A percentile compares a stretch with the other conserved stretches of the same genome.
Evolutionary conservation across 2,329 filamentous ascomycete species (phyloP).

Genomic region (Venturia asperata): DNA sequence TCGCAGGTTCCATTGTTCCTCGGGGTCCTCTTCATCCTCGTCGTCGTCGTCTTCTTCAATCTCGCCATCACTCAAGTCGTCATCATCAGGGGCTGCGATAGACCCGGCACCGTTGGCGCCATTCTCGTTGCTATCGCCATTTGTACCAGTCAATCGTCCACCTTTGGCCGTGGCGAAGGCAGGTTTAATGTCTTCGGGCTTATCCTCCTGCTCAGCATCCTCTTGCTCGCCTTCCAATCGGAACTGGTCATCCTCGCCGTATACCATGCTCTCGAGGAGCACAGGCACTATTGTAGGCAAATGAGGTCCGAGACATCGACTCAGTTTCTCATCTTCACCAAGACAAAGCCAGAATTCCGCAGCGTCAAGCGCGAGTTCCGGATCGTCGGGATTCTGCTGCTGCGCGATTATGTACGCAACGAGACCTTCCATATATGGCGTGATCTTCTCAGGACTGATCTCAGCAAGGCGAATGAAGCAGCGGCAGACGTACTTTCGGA

Average conservation of each 20-base stretch:
- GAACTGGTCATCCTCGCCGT: slow-evolving; percentile 86
- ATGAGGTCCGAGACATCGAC: slow-evolving; percentile 67
- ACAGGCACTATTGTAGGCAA: slow-evolving; percentile 83
- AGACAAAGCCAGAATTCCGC: slow-evolving; percentile 97
- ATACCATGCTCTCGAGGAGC: slow-evolving; percentile 89
- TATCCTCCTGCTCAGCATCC: slow-evolving; percentile 87
- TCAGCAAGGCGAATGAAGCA: slow-evolving; percentile 90
- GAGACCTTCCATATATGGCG: slow-evolving; percentile 77
- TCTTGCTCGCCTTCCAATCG: slow-evolving; percentile 71
- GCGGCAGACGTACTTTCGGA: slow-evolving; percentile 86
- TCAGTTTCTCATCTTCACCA: slow-evolving; percentile 77
- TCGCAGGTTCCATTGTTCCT: slow-evolving; percentile 88
- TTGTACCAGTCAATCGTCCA: slow-evolving; percentile 50
- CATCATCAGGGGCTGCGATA: slow-evolving; percentile 46
- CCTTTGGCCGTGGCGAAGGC: slow-evolving; percentile 70
- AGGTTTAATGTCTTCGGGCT: slow-evolving; percentile 84
- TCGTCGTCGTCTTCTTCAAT: slow-evolving; percentile 66
- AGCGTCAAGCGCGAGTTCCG: slow-evolving; percentile 86
- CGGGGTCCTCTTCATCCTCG: slow-evolving; percentile 66
- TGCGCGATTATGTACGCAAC: slow-evolving; percentile 91
- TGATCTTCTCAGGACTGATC: slow-evolving; percentile 79
- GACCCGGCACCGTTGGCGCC: slow-evolving; percentile 38
- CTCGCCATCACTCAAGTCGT: slow-evolving; percentile 81
- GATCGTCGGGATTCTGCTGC: slow-evolving; percentile 72
- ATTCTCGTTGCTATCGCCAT: slow-evolving; percentile 34